These are phyloP conservation scores for Kodamaea fungicola DNA, from an alignment of 1,139 yeast species.

Conservation along the genomic window DNA sequence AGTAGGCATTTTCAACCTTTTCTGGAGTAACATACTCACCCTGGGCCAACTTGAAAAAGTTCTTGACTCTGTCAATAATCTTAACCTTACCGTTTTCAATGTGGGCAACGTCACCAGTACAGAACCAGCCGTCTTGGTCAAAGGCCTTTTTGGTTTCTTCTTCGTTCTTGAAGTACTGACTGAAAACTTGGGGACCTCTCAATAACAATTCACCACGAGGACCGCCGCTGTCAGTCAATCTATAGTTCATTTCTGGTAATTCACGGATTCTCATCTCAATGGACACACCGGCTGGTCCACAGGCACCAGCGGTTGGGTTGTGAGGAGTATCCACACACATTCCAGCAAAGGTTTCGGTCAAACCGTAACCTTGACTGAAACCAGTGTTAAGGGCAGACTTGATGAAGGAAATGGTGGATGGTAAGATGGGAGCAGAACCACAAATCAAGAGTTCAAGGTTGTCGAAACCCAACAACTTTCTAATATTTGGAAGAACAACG, in stretches of 20 bases:
- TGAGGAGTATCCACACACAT: constrained; percentile 38
- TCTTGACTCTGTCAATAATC: constrained; percentile 26
- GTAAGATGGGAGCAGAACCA: constrained; percentile 76
- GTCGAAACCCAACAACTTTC: constrained; percentile 57
- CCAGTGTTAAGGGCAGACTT: constrained; percentile 61
- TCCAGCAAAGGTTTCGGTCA: constrained; percentile 75
- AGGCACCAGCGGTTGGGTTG: constrained; percentile 55
- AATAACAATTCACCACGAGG: constrained; percentile 26
- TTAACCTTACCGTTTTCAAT: constrained; percentile 16
- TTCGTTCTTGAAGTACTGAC: constrained; percentile 22
- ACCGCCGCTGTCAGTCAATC: constrained; percentile 31
- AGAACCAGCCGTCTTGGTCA: constrained; percentile 25
- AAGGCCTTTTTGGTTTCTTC: constrained; percentile 21
- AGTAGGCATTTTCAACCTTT: constrained; percentile 20
- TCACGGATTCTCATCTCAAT: constrained; percentile 61
- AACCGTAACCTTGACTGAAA: constrained; percentile 70
- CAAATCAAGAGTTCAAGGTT: constrained; percentile 42
- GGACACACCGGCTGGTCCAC: constrained; percentile 56
- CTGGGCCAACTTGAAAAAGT: constrained; percentile 28
- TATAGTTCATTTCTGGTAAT: constrained; percentile 66
- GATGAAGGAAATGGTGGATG: constrained; percentile 56
- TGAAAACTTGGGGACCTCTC: constrained; percentile 25
- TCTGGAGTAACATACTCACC: constrained; percentile 28
- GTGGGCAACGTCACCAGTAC: constrained; percentile 26
- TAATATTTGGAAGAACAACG: constrained; percentile 48